Evolutionary conservation across 2,329 filamentous ascomycete species (phyloP).

Genomic region (Elsinoe batatas): DNA sequence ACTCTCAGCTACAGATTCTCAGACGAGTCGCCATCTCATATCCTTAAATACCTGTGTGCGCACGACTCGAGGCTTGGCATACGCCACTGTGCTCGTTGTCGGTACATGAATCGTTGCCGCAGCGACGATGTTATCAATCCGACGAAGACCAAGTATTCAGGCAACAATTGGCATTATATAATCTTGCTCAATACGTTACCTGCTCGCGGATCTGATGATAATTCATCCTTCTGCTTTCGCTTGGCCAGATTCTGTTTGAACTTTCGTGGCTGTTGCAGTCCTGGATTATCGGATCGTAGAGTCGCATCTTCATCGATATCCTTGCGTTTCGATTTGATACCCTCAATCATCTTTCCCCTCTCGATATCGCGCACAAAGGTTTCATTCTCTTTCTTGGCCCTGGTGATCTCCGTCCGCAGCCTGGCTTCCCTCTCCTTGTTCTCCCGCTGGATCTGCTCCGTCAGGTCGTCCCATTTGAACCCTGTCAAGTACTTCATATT

Average conservation of each 20-base stretch:
- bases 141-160: no score
- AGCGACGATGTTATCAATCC: no score
- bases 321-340: conserved; percentile 50
- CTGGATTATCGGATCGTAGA: conserved; percentile 19
- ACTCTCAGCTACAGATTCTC: no score
- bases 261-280: conserved; percentile 30
- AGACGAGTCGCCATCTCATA: no score
- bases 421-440: conserved; percentile 68
- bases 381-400: conserved; percentile 69
- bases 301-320: conserved; percentile 35
- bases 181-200: conserved; percentile 5
- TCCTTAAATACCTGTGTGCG: no score
- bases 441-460: conserved; percentile 70
- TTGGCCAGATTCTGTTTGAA: conserved; percentile 60
- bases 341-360: conserved; percentile 66
- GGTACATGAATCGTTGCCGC: no score
- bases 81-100: no score
- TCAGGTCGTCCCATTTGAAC: conserved; percentile 67
- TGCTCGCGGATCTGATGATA: not conserved
- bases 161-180: not conserved
- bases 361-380: conserved; percentile 71
- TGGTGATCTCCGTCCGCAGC: conserved; percentile 67
- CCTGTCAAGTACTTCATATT: conserved; percentile 71
- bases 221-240: conserved; percentile 18
- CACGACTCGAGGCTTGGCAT: no score